Base-by-base conservation (phyloP, 2,329 filamentous ascomycete genomes). In the Alternaria sp. region DNA sequence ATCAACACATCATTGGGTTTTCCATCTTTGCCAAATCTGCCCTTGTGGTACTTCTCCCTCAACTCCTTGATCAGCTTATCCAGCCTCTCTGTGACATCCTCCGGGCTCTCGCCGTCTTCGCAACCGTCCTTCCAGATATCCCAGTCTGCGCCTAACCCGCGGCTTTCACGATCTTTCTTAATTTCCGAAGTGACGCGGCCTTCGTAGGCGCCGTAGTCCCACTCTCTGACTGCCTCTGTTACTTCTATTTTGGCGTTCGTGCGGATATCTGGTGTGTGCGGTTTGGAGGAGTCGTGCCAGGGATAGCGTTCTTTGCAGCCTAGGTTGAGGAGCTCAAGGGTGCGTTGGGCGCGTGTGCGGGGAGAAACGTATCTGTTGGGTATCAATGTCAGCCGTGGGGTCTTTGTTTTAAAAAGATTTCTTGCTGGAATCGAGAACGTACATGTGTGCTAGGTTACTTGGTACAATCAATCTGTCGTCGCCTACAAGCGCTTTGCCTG, bases 61-160 rank as follows among this genome's bases (percentile, higher is more conserved):
- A 97, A 91, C 32, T 94, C 90, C 14, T 80, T 76, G 69, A 97
- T 96, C 59, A 97, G 78, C 3, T 83, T 81, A 75, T 97, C 93
- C 0, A 96, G 81, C 1, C 94, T 86, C 32, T 81, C 78, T 0
- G 89, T 90, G 18, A 97, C 86, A 41, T 97, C 87, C 41, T 87
- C 82, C 0, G 94, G 91, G 44, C 79, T 91, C 88, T 96, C 92
- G 76, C 92, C 93, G 3, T 89, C 91, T 0, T 89, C 90, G 76
- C 93, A 96, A 0, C 92, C 93, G 71, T 96, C 91, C 28, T 84
- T 85, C 92, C 92, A 96, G 63, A 96, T 96, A 79, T 95, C 91
- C 92, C 92, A 96, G 36, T 81, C 70, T 85, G 81, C 61, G 80
- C 82, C 51, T 86, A 85, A 66, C 81, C 85, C 85, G 8, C 79